Percentiles rank a stretch among this genome's conserved stretches.
Conservation (phyloP, 2,329 filamentous ascomycete species). For the Colletotrichum somersetense region DNA sequence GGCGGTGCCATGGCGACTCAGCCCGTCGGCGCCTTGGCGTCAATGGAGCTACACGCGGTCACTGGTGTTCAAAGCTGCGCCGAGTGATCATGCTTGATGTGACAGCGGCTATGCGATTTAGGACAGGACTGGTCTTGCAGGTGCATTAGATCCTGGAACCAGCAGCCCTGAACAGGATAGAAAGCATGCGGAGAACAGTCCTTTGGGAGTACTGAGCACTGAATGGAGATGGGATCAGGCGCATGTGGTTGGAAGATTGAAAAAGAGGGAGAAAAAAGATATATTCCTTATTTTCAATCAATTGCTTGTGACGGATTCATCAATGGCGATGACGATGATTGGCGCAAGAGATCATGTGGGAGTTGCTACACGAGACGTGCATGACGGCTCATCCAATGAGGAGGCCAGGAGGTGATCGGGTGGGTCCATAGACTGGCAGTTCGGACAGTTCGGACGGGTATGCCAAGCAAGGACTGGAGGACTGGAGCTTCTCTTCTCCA, state of each 20-base stretch:
- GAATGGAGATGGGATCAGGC: neutral
- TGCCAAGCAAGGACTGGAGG: slow-evolving; percentile 1
- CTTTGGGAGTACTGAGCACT: neutral
- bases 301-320: slow-evolving; percentile 11
- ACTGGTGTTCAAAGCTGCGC: slow-evolving; percentile 32
- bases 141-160: slow-evolving; percentile 15
- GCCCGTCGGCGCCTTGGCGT: neutral
- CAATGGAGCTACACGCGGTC: slow-evolving; percentile 39
- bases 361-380: slow-evolving; percentile 45
- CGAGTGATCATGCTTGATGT: slow-evolving; percentile 37
- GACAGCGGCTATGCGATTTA: slow-evolving; percentile 21
- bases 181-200: neutral
- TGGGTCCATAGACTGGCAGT: neutral
- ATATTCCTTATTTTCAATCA: slow-evolving; percentile 11
- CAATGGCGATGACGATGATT: slow-evolving; percentile 32
- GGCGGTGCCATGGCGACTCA: slow-evolving; percentile 49
- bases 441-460: neutral
- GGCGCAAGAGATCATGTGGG: slow-evolving; percentile 8
- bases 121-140: slow-evolving; percentile 26
- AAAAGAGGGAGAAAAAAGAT: neutral
- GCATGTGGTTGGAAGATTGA: neutral
- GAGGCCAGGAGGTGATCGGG: neutral
- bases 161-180: slow-evolving; percentile 6
- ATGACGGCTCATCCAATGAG: slow-evolving; percentile 42
- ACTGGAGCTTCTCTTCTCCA: neutral